A percentile compares a stretch with the other conserved stretches of the same genome.
These are phyloP conservation scores for Adenanthera pavonina DNA, from an alignment of 306 rosid genomes.

Conservation along the genomic window DNA sequence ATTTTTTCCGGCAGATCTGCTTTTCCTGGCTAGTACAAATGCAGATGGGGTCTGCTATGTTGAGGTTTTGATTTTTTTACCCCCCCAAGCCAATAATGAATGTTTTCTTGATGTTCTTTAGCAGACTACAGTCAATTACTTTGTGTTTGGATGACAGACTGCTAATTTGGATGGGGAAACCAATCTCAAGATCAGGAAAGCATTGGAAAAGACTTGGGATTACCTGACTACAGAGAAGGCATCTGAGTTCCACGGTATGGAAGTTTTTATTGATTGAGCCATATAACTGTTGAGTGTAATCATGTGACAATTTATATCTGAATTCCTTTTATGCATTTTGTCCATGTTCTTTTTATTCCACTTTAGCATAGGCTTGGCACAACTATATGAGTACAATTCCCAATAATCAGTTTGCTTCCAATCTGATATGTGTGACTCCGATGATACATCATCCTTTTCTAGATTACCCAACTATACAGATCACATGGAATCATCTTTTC, in stretches of 20 bases:
- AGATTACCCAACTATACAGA: neutral
- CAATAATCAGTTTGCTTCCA: conserved; percentile 39
- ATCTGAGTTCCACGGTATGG: conserved; percentile 81
- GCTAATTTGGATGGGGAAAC: conserved; percentile 99
- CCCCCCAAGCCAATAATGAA: neutral
- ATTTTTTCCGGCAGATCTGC: conserved; percentile 90
- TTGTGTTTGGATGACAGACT: conserved; percentile 60
- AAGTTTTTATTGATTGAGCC: conserved; percentile 28
- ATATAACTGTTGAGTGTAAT: conserved; percentile 10
- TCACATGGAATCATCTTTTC: neutral
- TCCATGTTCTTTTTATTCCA: neutral
- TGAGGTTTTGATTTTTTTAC: conserved; percentile 62
- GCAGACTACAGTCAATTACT: conserved; percentile 28
- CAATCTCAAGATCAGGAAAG: conserved; percentile 93
- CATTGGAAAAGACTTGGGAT: conserved; percentile 96
- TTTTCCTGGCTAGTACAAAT: conserved; percentile 89
- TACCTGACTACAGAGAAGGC: conserved; percentile 79
- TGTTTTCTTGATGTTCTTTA: conserved; percentile 15
- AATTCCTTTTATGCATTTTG: conserved; percentile 7
- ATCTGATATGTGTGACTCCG: conserved; percentile 15
- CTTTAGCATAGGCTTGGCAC: neutral
- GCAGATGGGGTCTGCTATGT: conserved; percentile 94
- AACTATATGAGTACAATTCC: conserved; percentile 8
- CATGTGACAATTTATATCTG: too few relatives aligned
- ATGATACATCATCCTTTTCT: conserved; percentile 6